Conservation (phyloP, 2,329 filamentous ascomycete genomes). For the Phoma sp. region DNA sequence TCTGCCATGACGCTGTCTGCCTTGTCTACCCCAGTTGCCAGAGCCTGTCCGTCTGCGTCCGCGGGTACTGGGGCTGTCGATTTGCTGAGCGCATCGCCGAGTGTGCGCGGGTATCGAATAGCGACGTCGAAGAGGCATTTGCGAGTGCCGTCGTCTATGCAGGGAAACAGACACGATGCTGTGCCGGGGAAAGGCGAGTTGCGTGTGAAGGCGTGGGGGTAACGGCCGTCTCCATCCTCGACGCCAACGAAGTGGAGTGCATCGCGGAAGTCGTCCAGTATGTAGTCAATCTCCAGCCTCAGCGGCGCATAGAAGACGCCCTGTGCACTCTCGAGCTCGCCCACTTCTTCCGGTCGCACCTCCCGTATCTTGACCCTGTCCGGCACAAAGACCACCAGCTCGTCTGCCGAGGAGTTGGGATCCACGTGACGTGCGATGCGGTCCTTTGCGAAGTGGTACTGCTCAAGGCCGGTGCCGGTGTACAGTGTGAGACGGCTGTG, state of each 20-base stretch:
- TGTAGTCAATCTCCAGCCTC: constrained; percentile 77
- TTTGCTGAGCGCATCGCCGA: constrained; percentile 74
- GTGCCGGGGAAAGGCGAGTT: constrained; percentile 80
- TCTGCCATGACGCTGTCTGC: constrained; percentile 45
- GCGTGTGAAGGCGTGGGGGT: constrained; percentile 89
- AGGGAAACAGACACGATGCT: constrained; percentile 89
- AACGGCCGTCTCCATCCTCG: constrained; percentile 78
- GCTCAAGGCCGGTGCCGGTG: constrained; percentile 68
- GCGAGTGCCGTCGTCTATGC: constrained; percentile 83
- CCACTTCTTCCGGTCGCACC: constrained; percentile 60
- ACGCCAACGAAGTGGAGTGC: constrained; percentile 92
- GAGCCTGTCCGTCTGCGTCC: constrained; percentile 20
- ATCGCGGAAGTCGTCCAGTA: constrained; percentile 77
- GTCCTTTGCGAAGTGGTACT: constrained; percentile 78
- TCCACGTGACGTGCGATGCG: constrained; percentile 68
- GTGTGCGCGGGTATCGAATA: constrained; percentile 82
- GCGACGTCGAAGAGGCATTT: constrained; percentile 88
- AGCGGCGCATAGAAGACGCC: constrained; percentile 63
- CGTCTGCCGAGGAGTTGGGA: constrained; percentile 57
- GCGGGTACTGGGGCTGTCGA: constrained; percentile 33
- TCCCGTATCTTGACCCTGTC: constrained; percentile 68
- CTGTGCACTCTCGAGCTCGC: constrained; percentile 33
- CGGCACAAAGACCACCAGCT: constrained; percentile 67
- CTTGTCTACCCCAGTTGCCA: constrained; percentile 34
- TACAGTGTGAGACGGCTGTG: constrained; percentile 72